Conservation (phyloP, 257 asterid genomes). For the Fraxinus americana region DNA sequence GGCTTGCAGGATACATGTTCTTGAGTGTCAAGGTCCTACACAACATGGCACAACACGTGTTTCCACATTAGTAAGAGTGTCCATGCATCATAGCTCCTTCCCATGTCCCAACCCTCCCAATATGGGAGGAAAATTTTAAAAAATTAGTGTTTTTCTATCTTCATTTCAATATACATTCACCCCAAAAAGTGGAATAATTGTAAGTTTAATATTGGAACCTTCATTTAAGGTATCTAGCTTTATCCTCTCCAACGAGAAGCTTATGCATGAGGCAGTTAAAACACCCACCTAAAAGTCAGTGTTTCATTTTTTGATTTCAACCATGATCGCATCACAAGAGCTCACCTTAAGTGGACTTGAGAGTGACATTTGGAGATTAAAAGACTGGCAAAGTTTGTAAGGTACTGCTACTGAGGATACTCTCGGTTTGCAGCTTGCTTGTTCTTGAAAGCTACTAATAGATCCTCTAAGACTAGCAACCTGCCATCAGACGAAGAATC, state of each 20-base stretch:
- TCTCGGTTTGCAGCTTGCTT: slow-evolving; percentile 82
- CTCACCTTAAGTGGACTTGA: slow-evolving; percentile 91
- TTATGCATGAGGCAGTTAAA: not conserved
- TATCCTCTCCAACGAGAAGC: not conserved
- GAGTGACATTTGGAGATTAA: slow-evolving; percentile 66
- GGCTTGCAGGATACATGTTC: not conserved
- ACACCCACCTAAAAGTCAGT: not conserved
- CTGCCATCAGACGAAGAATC: slow-evolving; percentile 39
- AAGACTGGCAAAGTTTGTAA: slow-evolving; percentile 79
- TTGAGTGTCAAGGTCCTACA: not conserved
- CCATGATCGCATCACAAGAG: slow-evolving; percentile 8
- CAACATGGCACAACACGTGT: not conserved
- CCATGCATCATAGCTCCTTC: not conserved
- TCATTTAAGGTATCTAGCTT: not conserved
- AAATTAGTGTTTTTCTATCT: not conserved
- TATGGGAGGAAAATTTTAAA: not conserved
- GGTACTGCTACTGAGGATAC: slow-evolving; percentile 71
- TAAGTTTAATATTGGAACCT: not conserved
- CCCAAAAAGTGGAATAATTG: not conserved
- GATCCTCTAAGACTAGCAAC: slow-evolving; percentile 94
- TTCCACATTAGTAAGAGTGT: not conserved
- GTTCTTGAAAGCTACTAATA: slow-evolving; percentile 96
- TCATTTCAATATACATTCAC: not conserved
- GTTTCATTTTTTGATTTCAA: not conserved
- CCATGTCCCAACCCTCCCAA: too few relatives aligned